These are phyloP conservation scores for Escallonia rubra DNA, from an alignment of 129 eudicot species.

Conservation along the genomic window DNA sequence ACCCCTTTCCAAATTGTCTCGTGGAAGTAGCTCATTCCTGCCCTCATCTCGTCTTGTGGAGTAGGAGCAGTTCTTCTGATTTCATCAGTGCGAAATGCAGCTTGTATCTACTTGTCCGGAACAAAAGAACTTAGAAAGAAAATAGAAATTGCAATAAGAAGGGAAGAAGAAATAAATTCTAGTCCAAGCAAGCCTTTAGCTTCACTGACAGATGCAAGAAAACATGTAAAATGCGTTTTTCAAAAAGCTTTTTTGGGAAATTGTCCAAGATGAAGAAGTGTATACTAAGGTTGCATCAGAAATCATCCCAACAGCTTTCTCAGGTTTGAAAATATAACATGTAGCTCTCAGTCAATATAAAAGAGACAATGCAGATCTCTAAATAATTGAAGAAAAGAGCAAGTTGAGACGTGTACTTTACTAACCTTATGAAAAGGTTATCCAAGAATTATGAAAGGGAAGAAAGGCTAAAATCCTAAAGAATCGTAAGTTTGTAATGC, in stretches of 20 bases:
- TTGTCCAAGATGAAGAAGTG: no score
- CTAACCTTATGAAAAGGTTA: no score
- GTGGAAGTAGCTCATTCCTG: slow-evolving; percentile 93
- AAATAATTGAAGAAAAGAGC: no score
- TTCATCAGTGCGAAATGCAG: slow-evolving; percentile 92
- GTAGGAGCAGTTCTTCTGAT: slow-evolving; percentile 74
- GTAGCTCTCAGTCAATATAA: no score
- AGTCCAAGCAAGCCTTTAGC: neutral
- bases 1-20: slow-evolving; percentile 94
- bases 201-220: no score
- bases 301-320: no score
- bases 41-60: slow-evolving; percentile 92
- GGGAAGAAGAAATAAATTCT: neutral
- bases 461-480: neutral
- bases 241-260: no score
- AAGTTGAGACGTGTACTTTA: no score
- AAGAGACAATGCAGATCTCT: no score
- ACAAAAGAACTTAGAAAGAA: neutral
- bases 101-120: slow-evolving; percentile 62
- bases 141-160: neutral
- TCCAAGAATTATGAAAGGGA: neutral
- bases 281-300: no score
- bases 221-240: no score
- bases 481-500: neutral
- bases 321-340: no score